Percentiles rank a stretch among this genome's conserved stretches.
Evolutionary conservation across 2,329 filamentous ascomycete species (phyloP).

Genomic region (Hypoxylon sp.): DNA sequence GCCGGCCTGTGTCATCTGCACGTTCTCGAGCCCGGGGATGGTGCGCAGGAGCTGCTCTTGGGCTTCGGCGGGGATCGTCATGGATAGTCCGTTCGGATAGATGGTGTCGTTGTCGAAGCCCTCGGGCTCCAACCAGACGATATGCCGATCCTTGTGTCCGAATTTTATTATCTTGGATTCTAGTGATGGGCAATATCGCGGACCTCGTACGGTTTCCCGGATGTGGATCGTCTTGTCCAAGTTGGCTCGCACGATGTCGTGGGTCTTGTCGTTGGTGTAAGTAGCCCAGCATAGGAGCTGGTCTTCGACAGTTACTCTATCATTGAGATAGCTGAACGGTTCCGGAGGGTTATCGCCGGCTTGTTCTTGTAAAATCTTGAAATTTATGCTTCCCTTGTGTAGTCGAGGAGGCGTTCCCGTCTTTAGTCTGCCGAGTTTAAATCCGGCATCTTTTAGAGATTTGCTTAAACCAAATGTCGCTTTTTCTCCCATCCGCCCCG

Average conservation of each 20-base stretch:
- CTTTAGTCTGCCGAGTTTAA: conserved; percentile 88
- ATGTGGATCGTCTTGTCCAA: conserved; percentile 98
- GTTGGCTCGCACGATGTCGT: conserved; percentile 85
- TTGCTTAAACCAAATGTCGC: conserved; percentile 93
- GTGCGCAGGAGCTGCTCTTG: conserved; percentile 88
- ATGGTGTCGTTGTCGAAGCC: conserved; percentile 89
- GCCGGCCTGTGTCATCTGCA: conserved; percentile 90
- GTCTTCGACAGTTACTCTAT: conserved; percentile 76
- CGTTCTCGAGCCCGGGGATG: conserved; percentile 86
- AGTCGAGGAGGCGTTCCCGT: conserved; percentile 94
- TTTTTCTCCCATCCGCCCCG: conserved; percentile 91
- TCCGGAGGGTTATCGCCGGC: conserved; percentile 83
- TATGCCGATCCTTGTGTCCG: conserved; percentile 78
- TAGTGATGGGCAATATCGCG: conserved; percentile 92
- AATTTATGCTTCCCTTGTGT: conserved; percentile 84
- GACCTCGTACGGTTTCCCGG: conserved; percentile 91
- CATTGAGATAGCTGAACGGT: conserved; percentile 92
- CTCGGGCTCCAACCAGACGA: conserved; percentile 97
- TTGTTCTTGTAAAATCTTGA: conserved; percentile 74
- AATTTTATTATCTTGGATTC: conserved; percentile 96
- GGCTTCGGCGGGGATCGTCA: conserved; percentile 91
- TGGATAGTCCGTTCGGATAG: conserved; percentile 96
- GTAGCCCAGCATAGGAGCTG: conserved; percentile 90
- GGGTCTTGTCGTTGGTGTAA: conserved; percentile 82
- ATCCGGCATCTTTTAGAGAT: conserved; percentile 86